Percentiles rank a stretch among this genome's conserved stretches.
Conservation (phyloP, 2,329 filamentous ascomycete species). For the Diaporthe sp. region DNA sequence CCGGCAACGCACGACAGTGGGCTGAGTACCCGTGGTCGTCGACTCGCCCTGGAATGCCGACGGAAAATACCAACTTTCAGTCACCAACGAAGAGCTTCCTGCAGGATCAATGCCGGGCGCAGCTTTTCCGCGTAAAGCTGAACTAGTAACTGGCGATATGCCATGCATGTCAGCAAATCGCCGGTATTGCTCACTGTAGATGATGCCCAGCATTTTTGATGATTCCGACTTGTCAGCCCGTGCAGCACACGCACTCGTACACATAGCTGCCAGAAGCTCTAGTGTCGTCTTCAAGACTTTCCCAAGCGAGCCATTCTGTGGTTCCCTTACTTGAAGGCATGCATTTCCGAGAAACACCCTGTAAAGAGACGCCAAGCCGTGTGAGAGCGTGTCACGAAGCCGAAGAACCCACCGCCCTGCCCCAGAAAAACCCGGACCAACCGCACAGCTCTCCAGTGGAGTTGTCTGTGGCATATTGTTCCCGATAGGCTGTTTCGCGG, state of each 20-base stretch:
- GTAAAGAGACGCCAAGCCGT: background rate
- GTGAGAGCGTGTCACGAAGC: background rate
- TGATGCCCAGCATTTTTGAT: constrained; percentile 17
- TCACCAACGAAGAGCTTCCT: constrained; percentile 12
- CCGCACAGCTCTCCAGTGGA: background rate
- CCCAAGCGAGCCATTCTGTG: background rate
- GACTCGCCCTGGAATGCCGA: background rate
- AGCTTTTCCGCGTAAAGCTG: constrained; percentile 17
- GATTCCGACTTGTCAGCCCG: constrained; percentile 17
- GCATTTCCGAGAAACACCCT: background rate
- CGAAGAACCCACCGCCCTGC: background rate
- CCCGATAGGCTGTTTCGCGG: constrained; percentile 21
- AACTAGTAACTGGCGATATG: constrained; percentile 1
- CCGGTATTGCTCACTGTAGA: constrained; percentile 25
- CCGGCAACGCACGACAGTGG: constrained; percentile 12
- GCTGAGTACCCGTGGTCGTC: background rate
- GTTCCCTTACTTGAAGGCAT: background rate
- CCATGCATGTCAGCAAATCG: constrained; percentile 20
- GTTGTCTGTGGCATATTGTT: background rate
- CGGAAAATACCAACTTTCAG: constrained; percentile 11
- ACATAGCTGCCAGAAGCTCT: background rate
- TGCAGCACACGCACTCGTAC: background rate
- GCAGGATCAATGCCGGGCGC: constrained; percentile 32
- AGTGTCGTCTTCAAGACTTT: background rate
- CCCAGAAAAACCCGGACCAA: background rate